Percentiles rank a stretch among this genome's conserved stretches.
Evolutionary conservation across 495 filamentous ascomycete species (phyloP).

Genomic region (Tetracladium marchalianum): DNA sequence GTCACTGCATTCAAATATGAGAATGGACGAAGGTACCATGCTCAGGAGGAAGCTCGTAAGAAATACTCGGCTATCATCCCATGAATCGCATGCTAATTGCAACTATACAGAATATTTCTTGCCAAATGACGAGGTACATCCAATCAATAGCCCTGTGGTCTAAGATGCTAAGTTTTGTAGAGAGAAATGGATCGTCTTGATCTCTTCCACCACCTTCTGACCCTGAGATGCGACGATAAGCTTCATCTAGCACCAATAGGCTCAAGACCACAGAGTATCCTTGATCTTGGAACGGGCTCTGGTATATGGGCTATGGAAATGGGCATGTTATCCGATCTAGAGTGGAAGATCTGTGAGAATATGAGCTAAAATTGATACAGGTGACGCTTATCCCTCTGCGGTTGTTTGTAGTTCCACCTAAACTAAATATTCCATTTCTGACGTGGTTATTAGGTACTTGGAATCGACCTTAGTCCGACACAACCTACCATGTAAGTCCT

Average conservation of each 20-base stretch:
- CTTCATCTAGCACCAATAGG: slow-evolving; percentile 16
- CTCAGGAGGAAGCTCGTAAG: too few relatives aligned
- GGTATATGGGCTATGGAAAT: slow-evolving; percentile 35
- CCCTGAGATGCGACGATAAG: slow-evolving; percentile 1
- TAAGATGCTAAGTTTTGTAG: background rate
- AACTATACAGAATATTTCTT: too few relatives aligned
- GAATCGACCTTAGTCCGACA: slow-evolving; percentile 6
- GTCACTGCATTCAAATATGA: slow-evolving; percentile 31
- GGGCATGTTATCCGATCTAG: background rate
- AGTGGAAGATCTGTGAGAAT: background rate
- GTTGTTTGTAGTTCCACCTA: slow-evolving; percentile 10
- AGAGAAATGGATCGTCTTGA: slow-evolving; percentile 1
- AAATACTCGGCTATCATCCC: too few relatives aligned
- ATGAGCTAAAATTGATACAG: background rate
- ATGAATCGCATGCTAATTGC: too few relatives aligned
- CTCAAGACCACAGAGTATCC: slow-evolving; percentile 22
- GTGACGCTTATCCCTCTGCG: background rate
- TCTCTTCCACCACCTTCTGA: background rate
- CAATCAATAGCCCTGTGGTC: too few relatives aligned
- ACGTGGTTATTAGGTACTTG: background rate
- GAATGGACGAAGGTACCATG: slow-evolving; percentile 49
- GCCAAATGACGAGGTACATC: too few relatives aligned
- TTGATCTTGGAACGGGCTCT: slow-evolving; percentile 41
- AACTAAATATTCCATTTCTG: slow-evolving; percentile 1
- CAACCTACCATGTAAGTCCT: slow-evolving; percentile 1